These are phyloP conservation scores for Protomyces inundatus DNA, from an alignment of 1,139 yeast species.

Conservation along the genomic window DNA sequence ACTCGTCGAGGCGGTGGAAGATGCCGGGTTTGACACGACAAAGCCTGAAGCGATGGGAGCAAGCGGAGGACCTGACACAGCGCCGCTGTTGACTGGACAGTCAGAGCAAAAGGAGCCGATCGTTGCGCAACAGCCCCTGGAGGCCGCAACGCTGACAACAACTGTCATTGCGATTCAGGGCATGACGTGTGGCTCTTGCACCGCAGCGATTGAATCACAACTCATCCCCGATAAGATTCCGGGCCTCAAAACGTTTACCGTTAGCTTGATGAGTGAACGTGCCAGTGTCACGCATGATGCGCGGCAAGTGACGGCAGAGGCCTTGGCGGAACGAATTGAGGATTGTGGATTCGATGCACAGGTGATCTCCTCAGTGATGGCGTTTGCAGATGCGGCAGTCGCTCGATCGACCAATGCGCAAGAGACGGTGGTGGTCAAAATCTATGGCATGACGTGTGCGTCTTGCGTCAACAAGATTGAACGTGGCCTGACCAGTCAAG, in stretches of 20 bases:
- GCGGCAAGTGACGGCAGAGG: background rate
- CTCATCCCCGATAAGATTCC: constrained; percentile 35
- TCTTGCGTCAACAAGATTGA: constrained; percentile 68
- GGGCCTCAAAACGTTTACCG: constrained; percentile 11
- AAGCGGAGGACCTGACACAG: too few species aligned
- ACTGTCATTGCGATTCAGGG: constrained; percentile 45
- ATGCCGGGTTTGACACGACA: constrained; percentile 19
- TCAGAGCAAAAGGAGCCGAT: background rate
- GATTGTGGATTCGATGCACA: constrained; percentile 29
- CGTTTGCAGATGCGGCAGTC: background rate
- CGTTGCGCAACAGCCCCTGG: background rate
- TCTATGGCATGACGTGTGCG: constrained; percentile 83
- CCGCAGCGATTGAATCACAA: constrained; percentile 56
- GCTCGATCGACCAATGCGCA: background rate
- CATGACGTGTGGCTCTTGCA: constrained; percentile 88
- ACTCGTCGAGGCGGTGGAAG: constrained; percentile 16
- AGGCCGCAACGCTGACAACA: constrained; percentile 8
- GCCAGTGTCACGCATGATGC: constrained; percentile 21
- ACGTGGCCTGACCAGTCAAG: constrained; percentile 45
- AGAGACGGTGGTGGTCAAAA: constrained; percentile 34
- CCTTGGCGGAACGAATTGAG: constrained; percentile 26
- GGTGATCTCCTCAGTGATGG: background rate
- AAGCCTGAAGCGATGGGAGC: background rate
- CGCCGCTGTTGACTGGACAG: background rate
- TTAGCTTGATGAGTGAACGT: constrained; percentile 9